Base-by-base conservation (phyloP, 2,329 filamentous ascomycete species). In the Graphilbum sp. region DNA sequence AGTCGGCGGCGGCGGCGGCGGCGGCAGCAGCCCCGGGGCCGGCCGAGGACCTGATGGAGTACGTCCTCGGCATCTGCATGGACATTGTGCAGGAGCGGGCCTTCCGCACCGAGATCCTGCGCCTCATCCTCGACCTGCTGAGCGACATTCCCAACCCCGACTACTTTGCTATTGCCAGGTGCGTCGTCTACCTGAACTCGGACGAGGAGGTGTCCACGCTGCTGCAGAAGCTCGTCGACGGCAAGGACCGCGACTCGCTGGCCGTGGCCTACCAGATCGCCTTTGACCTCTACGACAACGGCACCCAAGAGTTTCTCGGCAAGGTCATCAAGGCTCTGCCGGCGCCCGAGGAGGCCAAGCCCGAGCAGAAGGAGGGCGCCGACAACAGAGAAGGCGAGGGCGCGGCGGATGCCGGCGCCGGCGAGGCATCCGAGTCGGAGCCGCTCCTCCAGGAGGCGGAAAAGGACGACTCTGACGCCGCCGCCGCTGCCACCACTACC, bases 241-340 rank as follows among this genome's bases (percentile, higher is more conserved):
- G 81, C 46, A 83, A 76, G 6, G 83, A 93, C 47, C 68, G 75
- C 36, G 75, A 75, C 43, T 86, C 85, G 1, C 72, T 84, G 15
- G 82, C 87, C 17, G 79, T 84, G 36, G 90, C 90, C 16, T 98
- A 96, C 57, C 90, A 98, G 56, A 93, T 98, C 41, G 90, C 88
- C 2, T 98, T 98, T 52, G 90, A 98, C 52, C 69, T 98, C 6
- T 96, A 95, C 58, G 90, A 98, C 61, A 98, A 98, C 53, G 90
- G 90, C 48, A 96, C 90, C 0, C 90, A 98, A 51, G 90, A 96
- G 54, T 98, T 98, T 50, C 61, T 98, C 19, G 77, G 78, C 47
- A 95, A 90, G 60, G 83, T 98, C 33, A 78, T 88, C 52, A 75
- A 82, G 41, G 76, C 83, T 34, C 64, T 96, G 24, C 83, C 86